These are phyloP conservation scores for Gardenia jasminoides DNA, from an alignment of 257 asterid genomes.

Conservation along the genomic window DNA sequence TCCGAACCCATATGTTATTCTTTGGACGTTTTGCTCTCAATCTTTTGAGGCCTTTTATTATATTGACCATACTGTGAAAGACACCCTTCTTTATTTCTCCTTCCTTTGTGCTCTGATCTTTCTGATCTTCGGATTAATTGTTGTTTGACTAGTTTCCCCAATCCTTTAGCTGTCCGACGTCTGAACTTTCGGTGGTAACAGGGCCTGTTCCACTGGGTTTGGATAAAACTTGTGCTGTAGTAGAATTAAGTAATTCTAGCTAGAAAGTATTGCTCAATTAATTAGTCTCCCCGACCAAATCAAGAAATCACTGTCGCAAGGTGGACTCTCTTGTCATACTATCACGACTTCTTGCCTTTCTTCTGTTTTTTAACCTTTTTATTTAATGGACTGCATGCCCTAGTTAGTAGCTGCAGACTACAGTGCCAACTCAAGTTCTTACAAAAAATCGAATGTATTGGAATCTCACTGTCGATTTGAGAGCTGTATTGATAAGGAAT, in stretches of 20 bases:
- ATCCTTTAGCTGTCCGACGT: background rate
- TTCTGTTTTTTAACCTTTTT: background rate
- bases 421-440: no score
- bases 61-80: no score
- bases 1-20: background rate
- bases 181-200: conserved; percentile 5
- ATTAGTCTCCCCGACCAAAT: conserved; percentile 9
- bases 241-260: background rate
- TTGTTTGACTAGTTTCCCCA: background rate
- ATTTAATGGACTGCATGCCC: no score
- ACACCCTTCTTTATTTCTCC: no score
- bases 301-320: background rate
- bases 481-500: no score
- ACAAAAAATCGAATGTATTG: no score
- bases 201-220: background rate
- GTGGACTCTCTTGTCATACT: background rate
- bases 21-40: background rate
- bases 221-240: background rate
- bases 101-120: background rate
- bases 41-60: no score
- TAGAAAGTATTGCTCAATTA: background rate
- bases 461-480: no score
- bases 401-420: no score
- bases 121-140: background rate
- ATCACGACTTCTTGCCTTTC: background rate